phyloP scores from a whole-genome alignment of 257 asterid species.

The Solanum boliviense region DNA sequence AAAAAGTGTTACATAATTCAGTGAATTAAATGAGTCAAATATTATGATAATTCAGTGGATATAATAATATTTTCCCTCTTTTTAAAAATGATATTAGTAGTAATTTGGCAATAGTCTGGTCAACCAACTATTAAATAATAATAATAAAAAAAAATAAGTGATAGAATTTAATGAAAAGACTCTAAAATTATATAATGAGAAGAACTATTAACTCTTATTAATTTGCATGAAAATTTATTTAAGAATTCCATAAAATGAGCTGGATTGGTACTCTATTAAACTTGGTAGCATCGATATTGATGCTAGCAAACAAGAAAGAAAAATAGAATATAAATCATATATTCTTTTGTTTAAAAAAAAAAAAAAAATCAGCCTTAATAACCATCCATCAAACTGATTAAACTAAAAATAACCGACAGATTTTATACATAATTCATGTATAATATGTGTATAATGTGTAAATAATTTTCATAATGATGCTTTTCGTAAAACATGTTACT shows the following conservation, averaged over 20 bases:
- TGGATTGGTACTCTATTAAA: not conserved
- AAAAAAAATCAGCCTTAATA: too few relatives aligned
- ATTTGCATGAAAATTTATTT: not conserved
- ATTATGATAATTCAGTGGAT: not conserved
- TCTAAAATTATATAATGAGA: not conserved
- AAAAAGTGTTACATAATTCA: not conserved
- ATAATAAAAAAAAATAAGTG: not conserved
- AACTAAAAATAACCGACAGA: too few relatives aligned
- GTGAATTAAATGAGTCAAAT: not conserved
- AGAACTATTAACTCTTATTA: not conserved
- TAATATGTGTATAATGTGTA: too few relatives aligned
- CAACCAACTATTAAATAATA: not conserved
- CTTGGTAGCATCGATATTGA: not conserved
- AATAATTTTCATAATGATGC: not conserved
- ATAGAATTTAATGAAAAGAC: not conserved
- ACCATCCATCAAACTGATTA: too few relatives aligned
- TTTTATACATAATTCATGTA: too few relatives aligned
- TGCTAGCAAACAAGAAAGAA: not conserved
- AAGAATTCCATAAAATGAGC: not conserved
- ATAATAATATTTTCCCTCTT: not conserved
- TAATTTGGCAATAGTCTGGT: not conserved
- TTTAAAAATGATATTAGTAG: not conserved
- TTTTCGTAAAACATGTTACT: too few relatives aligned
- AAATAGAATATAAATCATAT: not conserved
- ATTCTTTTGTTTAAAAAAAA: not conserved